phyloP scores from a whole-genome alignment of 345 rosid species.

The Microthlaspi erraticum region DNA sequence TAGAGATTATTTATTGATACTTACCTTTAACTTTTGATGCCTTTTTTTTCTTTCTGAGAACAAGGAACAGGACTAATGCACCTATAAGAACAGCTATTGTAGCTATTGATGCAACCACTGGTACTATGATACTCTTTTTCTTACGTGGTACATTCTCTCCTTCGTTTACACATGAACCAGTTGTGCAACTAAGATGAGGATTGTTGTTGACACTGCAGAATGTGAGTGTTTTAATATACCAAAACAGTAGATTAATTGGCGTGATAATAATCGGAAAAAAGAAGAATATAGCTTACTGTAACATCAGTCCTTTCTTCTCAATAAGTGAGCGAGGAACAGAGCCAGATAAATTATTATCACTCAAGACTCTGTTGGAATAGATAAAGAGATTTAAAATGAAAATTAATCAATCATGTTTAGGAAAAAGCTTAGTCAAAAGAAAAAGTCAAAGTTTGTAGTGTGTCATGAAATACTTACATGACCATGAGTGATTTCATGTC shows the following conservation, averaged over 20 bases:
- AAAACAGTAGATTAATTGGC: neutral
- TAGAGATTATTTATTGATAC: neutral
- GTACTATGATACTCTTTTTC: constrained; percentile 35
- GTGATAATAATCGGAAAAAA: neutral
- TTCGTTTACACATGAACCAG: constrained; percentile 25
- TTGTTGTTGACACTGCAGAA: constrained; percentile 28
- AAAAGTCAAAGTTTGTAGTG: neutral
- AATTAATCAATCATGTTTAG: neutral
- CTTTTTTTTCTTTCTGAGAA: constrained; percentile 39
- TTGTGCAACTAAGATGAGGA: constrained; percentile 28
- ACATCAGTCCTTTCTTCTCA: constrained; percentile 40
- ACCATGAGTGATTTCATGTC: constrained; percentile 47
- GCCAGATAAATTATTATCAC: constrained; percentile 53
- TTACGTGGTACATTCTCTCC: constrained; percentile 7
- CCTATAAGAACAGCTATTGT: constrained; percentile 23
- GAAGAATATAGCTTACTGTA: constrained; percentile 22
- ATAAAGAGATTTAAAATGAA: neutral
- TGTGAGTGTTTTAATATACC: neutral
- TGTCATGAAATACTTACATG: constrained; percentile 52
- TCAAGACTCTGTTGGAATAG: constrained; percentile 45
- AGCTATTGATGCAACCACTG: constrained; percentile 43
- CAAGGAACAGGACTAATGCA: constrained; percentile 22
- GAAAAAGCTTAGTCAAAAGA: neutral
- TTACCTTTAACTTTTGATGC: constrained; percentile 24
- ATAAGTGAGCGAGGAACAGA: constrained; percentile 47